Evolutionary conservation across 1,284 basidiomycete genomes (phyloP).

Genomic region (Ceratobasidium sp.): DNA sequence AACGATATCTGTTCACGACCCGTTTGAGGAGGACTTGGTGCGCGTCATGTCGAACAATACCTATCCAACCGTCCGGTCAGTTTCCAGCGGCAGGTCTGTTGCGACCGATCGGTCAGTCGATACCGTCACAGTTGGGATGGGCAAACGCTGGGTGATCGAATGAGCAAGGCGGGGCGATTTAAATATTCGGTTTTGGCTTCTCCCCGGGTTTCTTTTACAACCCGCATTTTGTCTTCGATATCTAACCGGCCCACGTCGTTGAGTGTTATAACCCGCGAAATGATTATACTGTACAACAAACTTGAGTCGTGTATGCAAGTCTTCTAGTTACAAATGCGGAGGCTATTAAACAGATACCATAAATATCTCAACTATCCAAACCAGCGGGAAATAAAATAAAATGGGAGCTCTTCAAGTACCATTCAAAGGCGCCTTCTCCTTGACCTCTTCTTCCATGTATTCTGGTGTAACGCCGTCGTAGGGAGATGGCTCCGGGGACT

Average conservation of each 20-base stretch:
- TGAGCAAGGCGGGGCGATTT: conserved; percentile 31
- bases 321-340: conserved; percentile 36
- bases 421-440: conserved; percentile 23
- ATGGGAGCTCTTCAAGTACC: neutral
- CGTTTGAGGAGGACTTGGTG: conserved; percentile 37
- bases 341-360: conserved; percentile 12
- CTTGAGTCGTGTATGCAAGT: conserved; percentile 33
- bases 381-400: neutral
- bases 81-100: conserved; percentile 42
- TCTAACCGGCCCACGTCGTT: neutral
- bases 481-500: conserved; percentile 39
- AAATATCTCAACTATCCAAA: neutral
- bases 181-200: conserved; percentile 9
- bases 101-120: conserved; percentile 33
- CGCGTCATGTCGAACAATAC: conserved; percentile 17
- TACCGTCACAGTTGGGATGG: conserved; percentile 20
- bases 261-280: neutral
- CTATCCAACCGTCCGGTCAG: conserved; percentile 17
- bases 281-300: conserved; percentile 41
- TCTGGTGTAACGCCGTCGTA: conserved; percentile 18
- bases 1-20: conserved; percentile 12
- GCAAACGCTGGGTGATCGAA: conserved; percentile 49
- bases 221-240: conserved; percentile 14
- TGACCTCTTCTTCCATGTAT: conserved; percentile 9
- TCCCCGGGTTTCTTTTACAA: neutral